Percentiles rank a stretch among this genome's conserved stretches.
Evolutionary conservation across 2,329 filamentous ascomycete genomes (phyloP).

Genomic region (Aspergillus costaricaensis): DNA sequence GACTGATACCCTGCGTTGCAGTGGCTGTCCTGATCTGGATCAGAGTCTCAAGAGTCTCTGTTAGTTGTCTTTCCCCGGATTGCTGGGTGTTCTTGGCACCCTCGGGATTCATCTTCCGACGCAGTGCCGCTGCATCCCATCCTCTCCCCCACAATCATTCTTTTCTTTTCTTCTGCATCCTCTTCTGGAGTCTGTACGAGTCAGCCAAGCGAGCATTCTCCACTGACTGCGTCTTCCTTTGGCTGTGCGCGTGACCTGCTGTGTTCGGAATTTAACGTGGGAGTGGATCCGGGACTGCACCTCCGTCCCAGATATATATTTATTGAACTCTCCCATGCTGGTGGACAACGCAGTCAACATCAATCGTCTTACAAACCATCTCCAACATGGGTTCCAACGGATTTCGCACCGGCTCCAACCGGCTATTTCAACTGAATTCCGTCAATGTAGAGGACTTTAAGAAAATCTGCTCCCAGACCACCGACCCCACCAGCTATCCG

Average conservation of each 20-base stretch:
- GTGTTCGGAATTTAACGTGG: not conserved
- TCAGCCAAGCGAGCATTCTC: not conserved
- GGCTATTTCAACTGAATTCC: slow-evolving; percentile 26
- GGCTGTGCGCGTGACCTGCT: not conserved
- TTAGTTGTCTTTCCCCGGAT: not conserved
- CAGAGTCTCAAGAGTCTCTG: not conserved
- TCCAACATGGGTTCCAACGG: not conserved
- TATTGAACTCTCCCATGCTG: not conserved
- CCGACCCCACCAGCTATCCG: slow-evolving; percentile 47
- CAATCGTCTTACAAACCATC: not conserved
- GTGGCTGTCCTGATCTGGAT: not conserved
- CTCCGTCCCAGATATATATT: not conserved
- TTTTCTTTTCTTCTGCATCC: no score
- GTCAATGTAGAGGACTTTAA: slow-evolving; percentile 46
- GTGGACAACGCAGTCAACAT: not conserved
- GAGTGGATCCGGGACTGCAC: not conserved
- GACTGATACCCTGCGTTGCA: not conserved
- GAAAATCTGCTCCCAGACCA: slow-evolving; percentile 47
- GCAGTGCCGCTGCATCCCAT: no score
- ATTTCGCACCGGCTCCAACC: not conserved
- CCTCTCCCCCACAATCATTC: no score
- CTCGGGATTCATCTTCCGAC: no score
- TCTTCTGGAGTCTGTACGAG: no score
- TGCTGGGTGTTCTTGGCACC: no score
- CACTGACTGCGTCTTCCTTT: not conserved